phyloP scores from a whole-genome alignment of 2,329 filamentous ascomycete species.

The Hirsutella thompsonii region DNA sequence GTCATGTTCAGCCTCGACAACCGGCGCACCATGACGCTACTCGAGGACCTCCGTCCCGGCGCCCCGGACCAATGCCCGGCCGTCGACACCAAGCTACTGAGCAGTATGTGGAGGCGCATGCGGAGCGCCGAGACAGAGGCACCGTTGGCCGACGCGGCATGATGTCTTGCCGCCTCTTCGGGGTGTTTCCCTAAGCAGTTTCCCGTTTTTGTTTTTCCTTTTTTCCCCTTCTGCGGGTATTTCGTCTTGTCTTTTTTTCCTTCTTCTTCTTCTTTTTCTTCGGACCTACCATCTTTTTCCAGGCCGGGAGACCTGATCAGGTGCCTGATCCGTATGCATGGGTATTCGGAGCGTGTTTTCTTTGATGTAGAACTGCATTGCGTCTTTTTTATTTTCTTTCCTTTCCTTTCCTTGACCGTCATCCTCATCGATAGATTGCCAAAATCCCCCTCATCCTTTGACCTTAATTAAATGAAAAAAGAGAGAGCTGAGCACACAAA shows the following conservation, averaged over 20 bases:
- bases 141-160: not conserved
- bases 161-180: not conserved
- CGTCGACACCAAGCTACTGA: slow-evolving; percentile 8
- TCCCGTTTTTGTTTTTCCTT: no score
- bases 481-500: not conserved
- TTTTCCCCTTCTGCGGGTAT: no score
- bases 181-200: no score
- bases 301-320: no score
- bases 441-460: not conserved
- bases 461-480: not conserved
- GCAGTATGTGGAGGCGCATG: slow-evolving; percentile 6
- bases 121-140: slow-evolving; percentile 5
- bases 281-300: no score
- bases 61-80: slow-evolving; percentile 8
- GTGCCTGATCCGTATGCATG: not conserved
- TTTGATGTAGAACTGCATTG: no score
- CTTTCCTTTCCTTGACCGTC: not conserved
- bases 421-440: not conserved
- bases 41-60: slow-evolving; percentile 7
- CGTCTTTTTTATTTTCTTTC: no score
- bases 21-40: slow-evolving; percentile 5
- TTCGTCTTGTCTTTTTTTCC: no score
- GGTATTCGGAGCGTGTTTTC: not conserved
- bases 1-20: slow-evolving; percentile 13
- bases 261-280: no score